phyloP scores from a whole-genome alignment of 148 eudicot species.

The Rhododendron mucronatum region DNA sequence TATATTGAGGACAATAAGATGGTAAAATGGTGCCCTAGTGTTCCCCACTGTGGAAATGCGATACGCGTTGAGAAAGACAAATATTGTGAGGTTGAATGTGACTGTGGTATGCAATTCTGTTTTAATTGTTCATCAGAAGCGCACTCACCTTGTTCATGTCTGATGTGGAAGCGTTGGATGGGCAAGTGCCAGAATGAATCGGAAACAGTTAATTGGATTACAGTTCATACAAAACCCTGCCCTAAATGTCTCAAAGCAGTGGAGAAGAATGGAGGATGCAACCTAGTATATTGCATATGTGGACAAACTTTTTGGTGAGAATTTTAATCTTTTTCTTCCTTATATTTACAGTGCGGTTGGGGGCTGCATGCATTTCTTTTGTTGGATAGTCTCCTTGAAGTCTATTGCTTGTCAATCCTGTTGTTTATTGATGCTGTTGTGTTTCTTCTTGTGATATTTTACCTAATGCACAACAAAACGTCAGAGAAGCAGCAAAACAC shows the following conservation, averaged over 20 bases:
- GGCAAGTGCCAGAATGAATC: conserved; percentile 67
- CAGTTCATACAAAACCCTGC: conserved; percentile 61
- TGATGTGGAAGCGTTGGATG: conserved; percentile 70
- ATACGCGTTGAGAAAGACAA: conserved; percentile 54
- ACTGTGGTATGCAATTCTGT: conserved; percentile 71
- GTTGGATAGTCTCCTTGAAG: not conserved
- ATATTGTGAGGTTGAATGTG: conserved; percentile 62
- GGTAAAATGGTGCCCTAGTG: conserved; percentile 82
- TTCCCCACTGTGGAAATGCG: conserved; percentile 82
- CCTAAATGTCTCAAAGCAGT: conserved; percentile 69
- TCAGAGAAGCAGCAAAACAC: not conserved
- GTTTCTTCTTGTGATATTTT: not conserved
- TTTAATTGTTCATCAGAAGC: conserved; percentile 58
- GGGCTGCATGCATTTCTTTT: conserved; percentile 23
- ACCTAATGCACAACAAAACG: not conserved
- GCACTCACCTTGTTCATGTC: conserved; percentile 87
- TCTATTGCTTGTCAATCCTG: conserved; percentile 1
- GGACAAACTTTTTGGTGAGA: conserved; percentile 67
- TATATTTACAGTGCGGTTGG: not conserved
- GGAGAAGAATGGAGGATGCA: conserved; percentile 83
- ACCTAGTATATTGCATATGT: conserved; percentile 57
- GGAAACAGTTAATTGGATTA: conserved; percentile 61
- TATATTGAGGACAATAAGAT: conserved; percentile 71
- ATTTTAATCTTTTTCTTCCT: conserved; percentile 26
- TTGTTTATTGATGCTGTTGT: not conserved